Base-by-base conservation (phyloP, 768 basidiomycete species). In the Russula abietina region DNA sequence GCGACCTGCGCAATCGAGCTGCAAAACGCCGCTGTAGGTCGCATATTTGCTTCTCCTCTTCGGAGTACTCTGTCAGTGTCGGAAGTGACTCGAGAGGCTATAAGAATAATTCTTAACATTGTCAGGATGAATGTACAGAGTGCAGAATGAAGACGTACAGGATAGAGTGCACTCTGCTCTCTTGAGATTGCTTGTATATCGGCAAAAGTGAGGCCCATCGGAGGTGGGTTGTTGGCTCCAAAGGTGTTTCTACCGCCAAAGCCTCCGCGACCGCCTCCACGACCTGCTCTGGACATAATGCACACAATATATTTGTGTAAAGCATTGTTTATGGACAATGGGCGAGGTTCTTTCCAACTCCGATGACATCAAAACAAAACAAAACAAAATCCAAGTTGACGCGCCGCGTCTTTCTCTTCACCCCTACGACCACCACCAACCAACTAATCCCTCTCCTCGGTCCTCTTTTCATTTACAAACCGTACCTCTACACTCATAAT, bases 141-240 rank as follows among this genome's bases (percentile, higher is more conserved):
- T 16, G 22, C 19, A 38, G 19, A 30, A 39, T 16, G 26, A 36
- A 24, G 19, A 68, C 89, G 75, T 80, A 91, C 90, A 54, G 91
- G 91, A 77, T 91, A 93, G 71, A 91, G 75, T 32, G 84, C 84
- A 45, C 87, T 86, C 60, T 80, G 86, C 72, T 92, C 91, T 61
- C 87, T 78, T 19, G 88, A 87, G 70, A 92, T 74, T 54, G 83
- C 80, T 71, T 90, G 88, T 56, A 93, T 79, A 71, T 93, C 91
- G 48, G 86, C 82, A 71, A 88, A 89, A 7, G 86, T 85, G 33
- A 93, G 80, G 22, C 91, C 91, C 85, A 91, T 89, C 0, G 89
- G 88, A 3, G 84, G 85, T 41, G 81, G 72, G 52, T 66, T 73
- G 22, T 68, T 68, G 32, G 73, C 66, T 49, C 76, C 74, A 36